Conservation (phyloP, 768 basidiomycete species). For the Mycena metata region DNA sequence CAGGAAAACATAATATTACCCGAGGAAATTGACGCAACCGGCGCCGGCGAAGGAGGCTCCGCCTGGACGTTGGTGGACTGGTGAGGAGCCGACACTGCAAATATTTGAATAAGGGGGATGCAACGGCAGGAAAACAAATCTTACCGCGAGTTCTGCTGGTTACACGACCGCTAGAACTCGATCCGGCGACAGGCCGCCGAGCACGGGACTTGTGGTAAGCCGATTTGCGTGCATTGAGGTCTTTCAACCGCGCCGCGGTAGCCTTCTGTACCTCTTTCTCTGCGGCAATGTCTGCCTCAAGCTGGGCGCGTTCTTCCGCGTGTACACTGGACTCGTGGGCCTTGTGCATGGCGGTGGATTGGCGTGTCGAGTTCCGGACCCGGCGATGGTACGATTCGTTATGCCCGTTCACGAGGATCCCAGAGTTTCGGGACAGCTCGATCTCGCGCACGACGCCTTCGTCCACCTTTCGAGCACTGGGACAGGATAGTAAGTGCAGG, state of each 20-base stretch:
- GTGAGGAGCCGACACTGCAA: no score
- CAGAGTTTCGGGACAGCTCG: constrained; percentile 13
- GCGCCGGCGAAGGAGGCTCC: no score
- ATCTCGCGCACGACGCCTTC: constrained; percentile 22
- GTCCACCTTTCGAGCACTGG: constrained; percentile 30
- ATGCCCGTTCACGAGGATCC: constrained; percentile 28
- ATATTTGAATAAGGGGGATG: no score
- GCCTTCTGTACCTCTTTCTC: neutral
- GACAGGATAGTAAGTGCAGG: no score
- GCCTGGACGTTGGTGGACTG: no score
- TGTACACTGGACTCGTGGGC: neutral
- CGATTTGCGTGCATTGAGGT: neutral
- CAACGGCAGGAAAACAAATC: no score
- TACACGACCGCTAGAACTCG: neutral
- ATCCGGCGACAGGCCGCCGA: neutral
- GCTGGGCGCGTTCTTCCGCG: neutral
- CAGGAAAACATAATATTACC: no score
- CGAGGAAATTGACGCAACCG: no score
- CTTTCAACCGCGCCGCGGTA: neutral
- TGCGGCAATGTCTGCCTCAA: neutral
- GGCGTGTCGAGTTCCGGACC: constrained; percentile 11
- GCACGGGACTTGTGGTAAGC: neutral
- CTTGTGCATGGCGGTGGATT: constrained; percentile 14
- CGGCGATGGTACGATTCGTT: constrained; percentile 23
- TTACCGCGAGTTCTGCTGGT: no score